Conservation (phyloP, 805 yeast species). For the Cyberlindnera meyerae region DNA sequence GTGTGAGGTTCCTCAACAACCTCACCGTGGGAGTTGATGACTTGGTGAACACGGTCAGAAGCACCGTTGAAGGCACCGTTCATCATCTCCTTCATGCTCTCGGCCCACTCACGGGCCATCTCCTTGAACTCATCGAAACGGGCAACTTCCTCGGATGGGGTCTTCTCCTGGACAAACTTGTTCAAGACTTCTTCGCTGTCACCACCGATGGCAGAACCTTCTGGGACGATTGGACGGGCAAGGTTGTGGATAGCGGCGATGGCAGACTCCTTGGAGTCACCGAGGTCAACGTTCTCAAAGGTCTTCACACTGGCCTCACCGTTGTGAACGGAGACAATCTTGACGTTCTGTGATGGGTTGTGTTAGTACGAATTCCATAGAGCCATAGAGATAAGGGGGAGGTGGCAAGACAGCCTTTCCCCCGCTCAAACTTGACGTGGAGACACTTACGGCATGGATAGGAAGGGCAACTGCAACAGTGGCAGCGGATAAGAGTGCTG, state of each 20-base stretch:
- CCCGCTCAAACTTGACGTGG: no score
- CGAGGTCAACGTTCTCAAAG: conserved; percentile 18
- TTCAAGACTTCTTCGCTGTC: conserved; percentile 1
- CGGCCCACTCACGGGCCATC: conserved; percentile 6
- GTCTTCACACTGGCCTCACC: conserved; percentile 14
- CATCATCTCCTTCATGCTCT: conserved; percentile 5
- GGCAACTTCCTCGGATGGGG: conserved; percentile 1
- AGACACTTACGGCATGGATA: conserved; percentile 22
- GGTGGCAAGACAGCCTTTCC: no score
- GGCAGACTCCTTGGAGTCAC: conserved; percentile 16
- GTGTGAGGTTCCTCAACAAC: conserved; percentile 3
- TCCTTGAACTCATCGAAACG: conserved; percentile 3
- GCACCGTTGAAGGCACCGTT: conserved; percentile 6
- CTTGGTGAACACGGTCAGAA: conserved; percentile 5
- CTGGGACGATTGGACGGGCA: conserved; percentile 1
- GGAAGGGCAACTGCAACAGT: conserved; percentile 21
- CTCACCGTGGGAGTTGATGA: conserved; percentile 7
- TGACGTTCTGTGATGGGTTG: conserved; percentile 15
- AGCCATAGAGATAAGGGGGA: no score
- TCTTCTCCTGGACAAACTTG: conserved; percentile 1
- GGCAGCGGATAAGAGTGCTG: conserved; percentile 14
- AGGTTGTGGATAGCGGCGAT: conserved; percentile 5
- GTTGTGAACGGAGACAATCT: conserved; percentile 13
- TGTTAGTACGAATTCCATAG: no score
- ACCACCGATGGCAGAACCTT: not conserved